These are phyloP conservation scores for Suillus brevipes DNA, from an alignment of 768 basidiomycete species.

Conservation along the genomic window DNA sequence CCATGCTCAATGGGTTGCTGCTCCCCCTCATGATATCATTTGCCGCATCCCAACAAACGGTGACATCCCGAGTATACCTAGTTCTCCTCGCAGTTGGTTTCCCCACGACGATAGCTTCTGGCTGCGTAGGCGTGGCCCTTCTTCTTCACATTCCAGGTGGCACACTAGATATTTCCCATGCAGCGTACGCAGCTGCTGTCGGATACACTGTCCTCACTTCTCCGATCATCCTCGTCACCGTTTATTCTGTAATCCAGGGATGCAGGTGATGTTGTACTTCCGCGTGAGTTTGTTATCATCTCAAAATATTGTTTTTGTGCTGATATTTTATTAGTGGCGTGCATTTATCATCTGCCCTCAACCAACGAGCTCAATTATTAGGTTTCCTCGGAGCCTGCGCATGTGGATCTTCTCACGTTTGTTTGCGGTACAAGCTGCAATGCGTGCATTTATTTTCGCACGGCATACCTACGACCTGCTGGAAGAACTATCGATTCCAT, in stretches of 20 bases:
- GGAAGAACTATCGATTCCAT: neutral
- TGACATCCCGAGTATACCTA: neutral
- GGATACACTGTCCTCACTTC: constrained; percentile 5
- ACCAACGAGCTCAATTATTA: neutral
- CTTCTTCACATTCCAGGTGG: constrained; percentile 3
- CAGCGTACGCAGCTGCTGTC: constrained; percentile 4
- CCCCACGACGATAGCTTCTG: neutral
- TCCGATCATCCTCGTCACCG: neutral
- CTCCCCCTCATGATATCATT: neutral
- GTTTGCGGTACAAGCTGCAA: neutral
- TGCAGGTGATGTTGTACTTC: neutral
- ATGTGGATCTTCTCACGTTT: neutral
- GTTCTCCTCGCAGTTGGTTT: neutral
- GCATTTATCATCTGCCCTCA: neutral
- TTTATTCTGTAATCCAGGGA: neutral
- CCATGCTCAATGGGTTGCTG: neutral
- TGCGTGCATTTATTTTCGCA: neutral
- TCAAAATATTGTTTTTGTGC: neutral
- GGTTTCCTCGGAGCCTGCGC: neutral
- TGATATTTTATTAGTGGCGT: neutral
- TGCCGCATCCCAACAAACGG: neutral
- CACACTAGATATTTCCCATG: constrained; percentile 9
- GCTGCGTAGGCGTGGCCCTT: constrained; percentile 2
- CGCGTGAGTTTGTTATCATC: neutral
- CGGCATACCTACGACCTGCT: too few relatives aligned